phyloP scores from a whole-genome alignment of 768 basidiomycete genomes.

The Hericium alpestre region DNA sequence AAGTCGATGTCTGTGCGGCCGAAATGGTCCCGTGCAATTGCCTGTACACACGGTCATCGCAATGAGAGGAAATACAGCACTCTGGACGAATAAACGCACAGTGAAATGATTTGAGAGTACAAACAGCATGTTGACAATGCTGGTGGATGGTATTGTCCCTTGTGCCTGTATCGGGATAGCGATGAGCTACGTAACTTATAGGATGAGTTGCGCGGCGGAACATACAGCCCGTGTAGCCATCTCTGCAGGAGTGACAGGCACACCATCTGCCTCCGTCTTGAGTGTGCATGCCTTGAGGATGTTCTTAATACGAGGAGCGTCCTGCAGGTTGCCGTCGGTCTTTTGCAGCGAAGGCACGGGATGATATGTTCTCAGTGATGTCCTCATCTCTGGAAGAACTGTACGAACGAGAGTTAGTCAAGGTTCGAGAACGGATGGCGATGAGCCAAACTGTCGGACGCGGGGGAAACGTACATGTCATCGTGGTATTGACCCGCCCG shows the following conservation, averaged over 20 bases:
- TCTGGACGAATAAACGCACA: slow-evolving; percentile 17
- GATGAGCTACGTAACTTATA: slow-evolving; percentile 3
- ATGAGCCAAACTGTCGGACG: neutral
- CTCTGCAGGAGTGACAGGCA: slow-evolving; percentile 46
- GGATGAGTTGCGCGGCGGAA: slow-evolving; percentile 2
- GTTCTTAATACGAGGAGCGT: slow-evolving; percentile 70
- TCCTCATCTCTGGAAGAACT: slow-evolving; percentile 80
- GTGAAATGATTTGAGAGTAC: slow-evolving; percentile 46
- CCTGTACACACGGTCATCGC: slow-evolving; percentile 9
- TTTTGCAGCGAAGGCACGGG: slow-evolving; percentile 65
- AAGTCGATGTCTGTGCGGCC: slow-evolving; percentile 23
- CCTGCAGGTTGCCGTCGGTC: slow-evolving; percentile 61
- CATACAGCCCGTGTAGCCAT: slow-evolving; percentile 45
- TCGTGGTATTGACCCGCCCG: slow-evolving; percentile 72
- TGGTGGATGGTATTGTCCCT: slow-evolving; percentile 56
- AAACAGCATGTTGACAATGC: slow-evolving; percentile 61
- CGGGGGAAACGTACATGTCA: slow-evolving; percentile 51
- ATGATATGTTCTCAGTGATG: slow-evolving; percentile 66
- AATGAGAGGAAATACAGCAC: neutral
- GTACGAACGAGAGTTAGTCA: slow-evolving; percentile 1
- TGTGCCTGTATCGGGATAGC: slow-evolving; percentile 24
- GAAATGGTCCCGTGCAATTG: slow-evolving; percentile 29
- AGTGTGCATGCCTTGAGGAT: slow-evolving; percentile 55
- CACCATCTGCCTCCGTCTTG: slow-evolving; percentile 30
- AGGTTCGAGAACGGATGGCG: neutral